These are phyloP conservation scores for Metroxylon sagu DNA, from an alignment of 176 grass and related monocot genomes.

Conservation along the genomic window DNA sequence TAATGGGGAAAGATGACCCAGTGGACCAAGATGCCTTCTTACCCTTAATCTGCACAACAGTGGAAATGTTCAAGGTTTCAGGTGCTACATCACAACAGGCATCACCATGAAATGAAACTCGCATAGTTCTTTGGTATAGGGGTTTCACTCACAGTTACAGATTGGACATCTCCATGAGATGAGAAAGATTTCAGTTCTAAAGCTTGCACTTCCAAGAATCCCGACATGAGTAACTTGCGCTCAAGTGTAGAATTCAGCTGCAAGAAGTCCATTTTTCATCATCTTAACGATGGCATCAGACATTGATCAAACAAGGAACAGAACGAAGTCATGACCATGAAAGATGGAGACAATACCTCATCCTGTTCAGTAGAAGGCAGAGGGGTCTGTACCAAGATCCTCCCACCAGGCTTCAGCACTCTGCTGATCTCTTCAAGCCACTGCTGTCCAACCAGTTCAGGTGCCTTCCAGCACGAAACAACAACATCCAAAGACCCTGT, in stretches of 20 bases:
- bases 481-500: slow-evolving; percentile 42
- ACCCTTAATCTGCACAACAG: slow-evolving; percentile 47
- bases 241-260: slow-evolving; percentile 50
- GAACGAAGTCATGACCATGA: not conserved
- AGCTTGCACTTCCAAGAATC: slow-evolving; percentile 63
- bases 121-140: not conserved
- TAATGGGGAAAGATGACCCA: slow-evolving; percentile 79
- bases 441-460: slow-evolving; percentile 42
- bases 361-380: slow-evolving; percentile 17
- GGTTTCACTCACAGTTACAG: slow-evolving; percentile 1
- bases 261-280: not conserved
- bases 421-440: slow-evolving; percentile 52
- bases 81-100: not conserved
- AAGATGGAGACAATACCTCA: slow-evolving; percentile 31
- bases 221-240: slow-evolving; percentile 66
- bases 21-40: slow-evolving; percentile 78
- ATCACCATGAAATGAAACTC: not conserved
- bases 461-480: slow-evolving; percentile 34
- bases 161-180: not conserved
- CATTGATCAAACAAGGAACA: not conserved
- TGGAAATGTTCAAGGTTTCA: not conserved
- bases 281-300: not conserved
- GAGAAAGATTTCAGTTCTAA: slow-evolving; percentile 25
- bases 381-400: slow-evolving; percentile 39
- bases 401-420: slow-evolving; percentile 64